Percentiles rank a stretch among this genome's conserved stretches.
Evolutionary conservation across 2,329 filamentous ascomycete species (phyloP).

Genomic region (Diaporthe caulivora): DNA sequence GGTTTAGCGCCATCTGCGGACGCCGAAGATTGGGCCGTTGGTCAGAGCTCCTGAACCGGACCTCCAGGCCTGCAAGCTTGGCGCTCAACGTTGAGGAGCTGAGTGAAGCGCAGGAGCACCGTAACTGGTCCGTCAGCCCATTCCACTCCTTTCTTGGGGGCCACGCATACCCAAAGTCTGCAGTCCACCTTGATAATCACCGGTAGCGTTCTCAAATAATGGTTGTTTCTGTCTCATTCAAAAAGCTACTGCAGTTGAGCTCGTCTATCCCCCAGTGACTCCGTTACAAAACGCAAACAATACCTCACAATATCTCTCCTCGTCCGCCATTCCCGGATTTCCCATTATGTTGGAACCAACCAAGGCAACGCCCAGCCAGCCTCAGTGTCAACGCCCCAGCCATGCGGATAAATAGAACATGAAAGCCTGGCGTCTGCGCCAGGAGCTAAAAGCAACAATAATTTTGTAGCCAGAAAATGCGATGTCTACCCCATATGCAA

Average conservation of each 20-base stretch:
- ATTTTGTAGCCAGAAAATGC: slow-evolving; percentile 37
- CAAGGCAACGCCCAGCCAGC: slow-evolving; percentile 27
- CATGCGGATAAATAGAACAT: slow-evolving; percentile 36
- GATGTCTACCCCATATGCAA: slow-evolving; percentile 36
- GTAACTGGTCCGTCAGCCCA: background rate
- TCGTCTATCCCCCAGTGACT: slow-evolving; percentile 27
- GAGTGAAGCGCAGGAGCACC: background rate
- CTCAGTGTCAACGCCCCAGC: slow-evolving; percentile 36
- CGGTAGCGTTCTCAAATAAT: background rate
- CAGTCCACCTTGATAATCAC: background rate
- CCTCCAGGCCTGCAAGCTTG: slow-evolving; percentile 18
- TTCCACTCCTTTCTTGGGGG: background rate
- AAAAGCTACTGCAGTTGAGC: slow-evolving; percentile 27
- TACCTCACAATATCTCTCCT: slow-evolving; percentile 15
- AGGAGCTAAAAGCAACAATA: slow-evolving; percentile 30
- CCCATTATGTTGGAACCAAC: slow-evolving; percentile 26
- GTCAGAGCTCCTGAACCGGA: slow-evolving; percentile 31
- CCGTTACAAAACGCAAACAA: slow-evolving; percentile 20
- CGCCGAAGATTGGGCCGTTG: slow-evolving; percentile 26
- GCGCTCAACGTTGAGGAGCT: slow-evolving; percentile 27
- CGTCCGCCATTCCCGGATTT: slow-evolving; percentile 12
- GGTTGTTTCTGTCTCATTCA: slow-evolving; percentile 21
- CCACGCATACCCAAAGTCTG: no score
- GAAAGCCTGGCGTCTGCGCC: slow-evolving; percentile 17
- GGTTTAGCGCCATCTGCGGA: slow-evolving; percentile 31